Percentiles rank a stretch among this genome's conserved stretches.
phyloP scores from a whole-genome alignment of 768 basidiomycete species.

The Lactifluus volemus region DNA sequence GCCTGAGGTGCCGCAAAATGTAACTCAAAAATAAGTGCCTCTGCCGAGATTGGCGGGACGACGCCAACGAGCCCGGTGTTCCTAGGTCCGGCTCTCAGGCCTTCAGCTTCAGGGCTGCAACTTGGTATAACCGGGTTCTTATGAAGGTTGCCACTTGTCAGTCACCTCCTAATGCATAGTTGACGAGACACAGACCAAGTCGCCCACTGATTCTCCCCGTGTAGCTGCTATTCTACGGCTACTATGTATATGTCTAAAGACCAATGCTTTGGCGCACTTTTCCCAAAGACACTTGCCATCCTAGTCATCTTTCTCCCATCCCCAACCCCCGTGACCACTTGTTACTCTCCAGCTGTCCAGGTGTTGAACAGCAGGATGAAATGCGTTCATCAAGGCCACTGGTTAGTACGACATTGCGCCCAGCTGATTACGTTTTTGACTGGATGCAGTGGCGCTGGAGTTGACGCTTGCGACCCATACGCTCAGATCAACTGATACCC shows the following conservation, averaged over 20 bases:
- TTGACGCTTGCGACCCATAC: slow-evolving; percentile 5
- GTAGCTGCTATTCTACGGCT: background rate
- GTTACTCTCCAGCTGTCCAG: background rate
- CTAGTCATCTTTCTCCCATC: background rate
- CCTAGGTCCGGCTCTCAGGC: slow-evolving; percentile 1
- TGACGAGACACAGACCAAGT: background rate
- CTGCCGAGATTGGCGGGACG: background rate
- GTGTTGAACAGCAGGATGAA: background rate
- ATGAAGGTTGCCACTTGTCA: background rate
- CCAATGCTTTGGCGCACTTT: background rate
- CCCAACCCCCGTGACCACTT: too few species aligned
- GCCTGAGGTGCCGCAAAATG: background rate
- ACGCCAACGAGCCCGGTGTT: background rate
- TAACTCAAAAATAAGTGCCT: background rate
- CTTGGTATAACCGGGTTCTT: background rate
- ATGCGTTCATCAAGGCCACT: background rate
- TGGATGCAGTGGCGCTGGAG: background rate
- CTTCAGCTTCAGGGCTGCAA: background rate
- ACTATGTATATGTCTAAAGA: background rate
- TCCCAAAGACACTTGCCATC: background rate
- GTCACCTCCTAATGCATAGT: background rate
- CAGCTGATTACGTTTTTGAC: background rate
- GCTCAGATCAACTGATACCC: background rate
- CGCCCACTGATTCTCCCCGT: background rate
- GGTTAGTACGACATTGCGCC: background rate